Percentiles rank a stretch among this genome's conserved stretches.
Conservation (phyloP, 176 grass and related monocot species). For the Melocanna baccifera region DNA sequence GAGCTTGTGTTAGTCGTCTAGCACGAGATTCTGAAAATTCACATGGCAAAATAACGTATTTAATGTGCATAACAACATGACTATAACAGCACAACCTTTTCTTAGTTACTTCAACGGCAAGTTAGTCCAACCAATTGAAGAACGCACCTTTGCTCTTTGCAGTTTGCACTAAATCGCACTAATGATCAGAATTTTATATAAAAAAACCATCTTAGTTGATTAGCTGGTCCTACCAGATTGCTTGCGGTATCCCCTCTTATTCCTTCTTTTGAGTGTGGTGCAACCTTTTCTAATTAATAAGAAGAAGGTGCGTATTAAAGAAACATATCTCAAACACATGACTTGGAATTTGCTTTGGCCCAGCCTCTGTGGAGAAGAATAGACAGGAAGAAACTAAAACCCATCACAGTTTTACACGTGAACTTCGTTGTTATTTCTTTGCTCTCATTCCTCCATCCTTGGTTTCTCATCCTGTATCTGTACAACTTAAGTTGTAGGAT, state of each 20-base stretch:
- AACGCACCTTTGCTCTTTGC: neutral
- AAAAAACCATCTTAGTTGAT: neutral
- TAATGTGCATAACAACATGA: too few species aligned
- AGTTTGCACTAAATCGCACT: constrained; percentile 32
- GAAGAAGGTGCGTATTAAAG: constrained; percentile 29
- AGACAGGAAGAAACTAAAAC: neutral
- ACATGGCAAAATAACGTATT: neutral
- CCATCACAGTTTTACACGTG: constrained; percentile 17
- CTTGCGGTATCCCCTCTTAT: neutral
- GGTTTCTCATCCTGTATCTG: neutral
- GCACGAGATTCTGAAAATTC: neutral
- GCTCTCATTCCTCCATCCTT: neutral
- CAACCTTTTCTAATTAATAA: constrained; percentile 15
- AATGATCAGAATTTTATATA: neutral
- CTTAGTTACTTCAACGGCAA: neutral
- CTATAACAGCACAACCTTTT: neutral
- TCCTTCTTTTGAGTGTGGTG: neutral
- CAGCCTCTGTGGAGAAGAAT: neutral
- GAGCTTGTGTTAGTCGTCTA: neutral
- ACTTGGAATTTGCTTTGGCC: neutral
- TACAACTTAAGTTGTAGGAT: too few species aligned
- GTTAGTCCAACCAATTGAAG: neutral
- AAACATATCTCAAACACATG: constrained; percentile 23
- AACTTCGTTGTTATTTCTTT: neutral
- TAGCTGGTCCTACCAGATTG: constrained; percentile 16